These are phyloP conservation scores for Amphicarpaea edgeworthii DNA, from an alignment of 306 rosid species.

Conservation along the genomic window DNA sequence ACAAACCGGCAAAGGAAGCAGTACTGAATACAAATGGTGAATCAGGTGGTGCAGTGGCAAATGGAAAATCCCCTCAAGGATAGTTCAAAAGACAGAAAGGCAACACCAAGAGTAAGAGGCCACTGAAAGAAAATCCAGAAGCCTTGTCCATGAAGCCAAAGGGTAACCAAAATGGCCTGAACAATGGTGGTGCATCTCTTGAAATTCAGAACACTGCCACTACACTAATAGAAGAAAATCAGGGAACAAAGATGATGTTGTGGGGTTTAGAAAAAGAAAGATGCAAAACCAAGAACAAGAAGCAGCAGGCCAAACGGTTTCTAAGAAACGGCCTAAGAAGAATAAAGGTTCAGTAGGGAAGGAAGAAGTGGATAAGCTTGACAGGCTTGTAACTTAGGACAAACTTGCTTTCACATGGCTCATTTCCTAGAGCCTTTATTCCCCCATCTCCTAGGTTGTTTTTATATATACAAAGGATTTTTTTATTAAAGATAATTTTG, in stretches of 20 bases:
- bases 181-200: conserved; percentile 38
- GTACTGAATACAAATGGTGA: conserved; percentile 44
- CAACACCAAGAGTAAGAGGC: conserved; percentile 39
- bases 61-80: conserved; percentile 50
- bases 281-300: conserved; percentile 50
- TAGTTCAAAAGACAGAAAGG: conserved; percentile 62
- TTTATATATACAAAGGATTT: no score
- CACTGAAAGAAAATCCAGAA: conserved; percentile 38
- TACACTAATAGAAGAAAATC: conserved; percentile 32
- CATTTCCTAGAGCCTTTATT: not conserved
- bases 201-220: conserved; percentile 31
- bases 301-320: conserved; percentile 48
- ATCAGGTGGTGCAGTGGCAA: conserved; percentile 37
- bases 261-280: conserved; percentile 63
- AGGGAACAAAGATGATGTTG: conserved; percentile 42
- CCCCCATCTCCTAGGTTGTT: no score
- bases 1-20: conserved; percentile 45
- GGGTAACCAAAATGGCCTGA: conserved; percentile 48
- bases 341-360: conserved; percentile 70
- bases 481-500: no score
- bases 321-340: conserved; percentile 64
- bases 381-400: conserved; percentile 70
- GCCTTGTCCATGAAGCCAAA: conserved; percentile 44
- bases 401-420: conserved; percentile 16
- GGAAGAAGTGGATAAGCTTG: conserved; percentile 81